Evolutionary conservation across 2,329 filamentous ascomycete genomes (phyloP).

Genomic region (Immersiporthe knoxdaviesiana): DNA sequence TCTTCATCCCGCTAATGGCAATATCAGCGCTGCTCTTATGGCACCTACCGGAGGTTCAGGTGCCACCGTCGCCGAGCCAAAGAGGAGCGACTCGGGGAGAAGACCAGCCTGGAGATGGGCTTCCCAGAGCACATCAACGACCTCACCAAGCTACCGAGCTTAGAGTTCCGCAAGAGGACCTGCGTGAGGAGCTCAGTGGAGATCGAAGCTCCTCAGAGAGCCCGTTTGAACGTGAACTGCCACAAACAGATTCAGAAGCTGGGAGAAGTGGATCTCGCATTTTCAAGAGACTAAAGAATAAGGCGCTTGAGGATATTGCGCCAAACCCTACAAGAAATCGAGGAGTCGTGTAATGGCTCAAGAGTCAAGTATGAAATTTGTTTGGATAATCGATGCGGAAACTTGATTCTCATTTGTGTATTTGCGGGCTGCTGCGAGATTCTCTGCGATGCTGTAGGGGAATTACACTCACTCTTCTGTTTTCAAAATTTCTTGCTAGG

Average conservation of each 20-base stretch:
- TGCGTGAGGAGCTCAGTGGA: neutral
- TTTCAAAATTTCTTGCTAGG: too few species aligned
- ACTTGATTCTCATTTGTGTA: too few species aligned
- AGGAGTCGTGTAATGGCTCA: neutral
- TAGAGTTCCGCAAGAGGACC: neutral
- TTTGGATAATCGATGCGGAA: too few species aligned
- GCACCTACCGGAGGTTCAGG: slow-evolving; percentile 22
- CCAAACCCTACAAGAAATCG: slow-evolving; percentile 4
- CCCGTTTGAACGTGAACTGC: neutral
- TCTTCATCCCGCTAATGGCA: slow-evolving; percentile 16
- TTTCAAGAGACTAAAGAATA: slow-evolving; percentile 11
- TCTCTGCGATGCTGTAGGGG: too few species aligned
- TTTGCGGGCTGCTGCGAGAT: too few species aligned
- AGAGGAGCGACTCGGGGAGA: neutral
- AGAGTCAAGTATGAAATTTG: too few species aligned
- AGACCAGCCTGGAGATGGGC: neutral
- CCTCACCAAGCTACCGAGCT: neutral
- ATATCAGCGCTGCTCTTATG: slow-evolving; percentile 8
- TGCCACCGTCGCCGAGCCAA: neutral
- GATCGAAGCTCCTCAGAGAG: slow-evolving; percentile 7
- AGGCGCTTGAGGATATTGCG: slow-evolving; percentile 24
- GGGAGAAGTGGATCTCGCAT: neutral
- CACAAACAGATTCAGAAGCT: neutral
- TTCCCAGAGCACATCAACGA: too few species aligned
- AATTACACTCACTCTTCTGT: too few species aligned